Evolutionary conservation across 2,329 filamentous ascomycete genomes (phyloP), one percentile per base, ranked within the genome.

Genomic region (Arthroderma sp.): DNA sequence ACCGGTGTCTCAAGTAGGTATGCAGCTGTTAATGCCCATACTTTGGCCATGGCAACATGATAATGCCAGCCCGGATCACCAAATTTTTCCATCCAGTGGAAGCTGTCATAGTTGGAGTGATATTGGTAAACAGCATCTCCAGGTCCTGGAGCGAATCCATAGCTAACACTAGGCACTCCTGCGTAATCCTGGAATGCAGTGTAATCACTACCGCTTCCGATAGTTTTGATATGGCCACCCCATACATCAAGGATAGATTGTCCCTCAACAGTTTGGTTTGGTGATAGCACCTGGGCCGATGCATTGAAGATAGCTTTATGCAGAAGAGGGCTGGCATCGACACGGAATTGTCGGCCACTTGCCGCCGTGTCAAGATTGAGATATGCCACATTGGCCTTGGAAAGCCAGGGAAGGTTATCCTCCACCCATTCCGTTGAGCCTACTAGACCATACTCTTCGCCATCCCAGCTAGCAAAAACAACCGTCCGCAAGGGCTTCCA

Each of bases 361-460:
- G 81, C 74, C 29, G 81, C 84, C 4, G 86, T 78, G 54, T 94
- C 88, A 45, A 94, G 78, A 60, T 94, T 94, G 50, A 94, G 64
- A 57, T 94, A 94, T 6, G 86, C 86, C 10, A 94, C 75, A 46
- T 80, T 82, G 36, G 82, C 73, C 3, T 72, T 71, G 2, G 73
- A 72, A 8, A 94, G 73, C 86, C 86, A 94, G 0, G 84, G 82
- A 0, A 93, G 65, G 55, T 85, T 86, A 53, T 94, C 86, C 58
- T 94, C 87, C 0, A 94, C 86, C 86, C 87, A 94, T 58, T 94
- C 88, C 0, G 88, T 94, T 43, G 81, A 86, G 4, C 88, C 88
- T 9, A 94, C 64, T 4, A 94, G 72, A 0, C 83, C 86, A 53
- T 94, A 94, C 62, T 94, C 87, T 64, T 86, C 82, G 30, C 80